Base-by-base conservation (phyloP, 139 green algal species). In the Pseudopediastrum boryanum region DNA sequence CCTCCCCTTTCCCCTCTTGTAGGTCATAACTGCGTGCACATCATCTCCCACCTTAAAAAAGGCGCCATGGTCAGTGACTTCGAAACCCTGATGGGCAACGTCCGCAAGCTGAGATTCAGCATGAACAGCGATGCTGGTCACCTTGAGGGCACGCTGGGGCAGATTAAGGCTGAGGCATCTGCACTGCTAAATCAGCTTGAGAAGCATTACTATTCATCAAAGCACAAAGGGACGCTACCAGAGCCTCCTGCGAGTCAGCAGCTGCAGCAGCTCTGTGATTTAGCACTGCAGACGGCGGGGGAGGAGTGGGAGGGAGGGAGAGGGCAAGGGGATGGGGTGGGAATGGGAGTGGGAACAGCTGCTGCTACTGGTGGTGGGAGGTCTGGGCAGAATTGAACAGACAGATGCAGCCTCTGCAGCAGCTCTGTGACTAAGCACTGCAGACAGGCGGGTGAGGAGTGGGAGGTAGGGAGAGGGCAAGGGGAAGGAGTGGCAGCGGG, bases 51-150 rank as follows among this genome's bases (percentile, higher is more conserved):
- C 46, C 76, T 82, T 19, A 82, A 82, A 52, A 72, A 72, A 33
- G 64, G 51, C 9, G 76, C 76, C 13, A 75, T 82, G 64, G 33
- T 82, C 64, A 76, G 64, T 62, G 76, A 82, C 50, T 76, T 82
- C 12, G 16, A 44, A 13, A 46, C 65, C 8, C 52, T 82, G 31
- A 61, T 76, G 38, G 50, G 33, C 38, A 68, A 61, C 36, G 39
- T 82, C 39, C 76, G 51, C 51, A 35, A 7, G 4, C 4, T 4
- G 51, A 62, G 51, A 23, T 62, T 62, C 25, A 62, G 51, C 51
- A 62, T 23, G 25, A 62, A n/a, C 27, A 4, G 23, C 27, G 3
- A 3, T 41, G 59, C 4, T 10, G 25, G 29, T 38, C 7, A 4
- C 23, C 58, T 59, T 29, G 58, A 80, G 59, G 3, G 3, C 39